phyloP scores from a whole-genome alignment of 129 eudicot species.

The Oenanthe sinensis region DNA sequence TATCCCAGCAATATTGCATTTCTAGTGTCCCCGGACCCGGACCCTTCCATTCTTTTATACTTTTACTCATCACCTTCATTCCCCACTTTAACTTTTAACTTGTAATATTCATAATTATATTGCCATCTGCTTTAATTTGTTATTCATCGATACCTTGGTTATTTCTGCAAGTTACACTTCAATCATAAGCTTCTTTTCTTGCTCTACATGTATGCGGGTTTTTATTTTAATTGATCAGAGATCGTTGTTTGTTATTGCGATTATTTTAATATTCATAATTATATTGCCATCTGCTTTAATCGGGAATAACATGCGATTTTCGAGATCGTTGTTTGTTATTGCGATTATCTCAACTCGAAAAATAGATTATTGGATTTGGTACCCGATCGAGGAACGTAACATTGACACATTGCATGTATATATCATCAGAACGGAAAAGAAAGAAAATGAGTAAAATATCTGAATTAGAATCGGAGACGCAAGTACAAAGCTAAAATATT shows the following conservation, averaged over 20 bases:
- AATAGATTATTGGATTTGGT: too few relatives aligned
- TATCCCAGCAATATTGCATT: neutral
- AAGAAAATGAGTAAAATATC: too few relatives aligned
- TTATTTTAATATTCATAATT: too few relatives aligned
- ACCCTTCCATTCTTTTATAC: neutral
- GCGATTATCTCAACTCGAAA: neutral
- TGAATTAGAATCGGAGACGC: too few relatives aligned
- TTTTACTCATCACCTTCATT: neutral
- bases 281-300: too few relatives aligned
- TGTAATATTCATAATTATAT: neutral
- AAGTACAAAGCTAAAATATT: too few relatives aligned
- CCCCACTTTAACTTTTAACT: neutral
- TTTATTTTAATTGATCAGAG: neutral
- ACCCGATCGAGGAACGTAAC: too few relatives aligned
- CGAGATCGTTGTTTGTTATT: too few relatives aligned
- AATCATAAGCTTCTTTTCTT: conserved; percentile 1
- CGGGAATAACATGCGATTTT: too few relatives aligned
- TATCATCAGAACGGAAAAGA: too few relatives aligned
- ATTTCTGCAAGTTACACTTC: neutral
- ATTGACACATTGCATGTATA: too few relatives aligned
- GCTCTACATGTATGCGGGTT: neutral
- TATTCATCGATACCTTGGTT: neutral
- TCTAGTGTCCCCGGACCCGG: neutral
- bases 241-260: too few relatives aligned
- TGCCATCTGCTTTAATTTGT: neutral